Conservation (phyloP, 768 basidiomycete species). For the Candolleomyces eurysporus region DNA sequence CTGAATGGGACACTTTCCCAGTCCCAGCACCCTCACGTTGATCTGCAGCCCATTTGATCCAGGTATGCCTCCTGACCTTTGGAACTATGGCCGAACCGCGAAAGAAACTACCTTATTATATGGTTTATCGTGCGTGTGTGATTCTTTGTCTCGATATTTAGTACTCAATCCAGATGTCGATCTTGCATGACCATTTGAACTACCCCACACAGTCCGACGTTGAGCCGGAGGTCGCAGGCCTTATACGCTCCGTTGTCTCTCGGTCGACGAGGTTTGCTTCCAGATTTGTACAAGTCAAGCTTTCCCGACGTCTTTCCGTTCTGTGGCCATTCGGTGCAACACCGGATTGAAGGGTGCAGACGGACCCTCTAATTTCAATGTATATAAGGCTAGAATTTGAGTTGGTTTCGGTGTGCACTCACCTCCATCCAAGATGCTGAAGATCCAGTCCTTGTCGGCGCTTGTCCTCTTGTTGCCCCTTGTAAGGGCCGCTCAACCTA, state of each 20-base stretch:
- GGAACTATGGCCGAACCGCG: no score
- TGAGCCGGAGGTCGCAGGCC: neutral
- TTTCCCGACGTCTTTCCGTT: conserved; percentile 28
- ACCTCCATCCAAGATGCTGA: conserved; percentile 37
- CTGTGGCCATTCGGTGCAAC: conserved; percentile 28
- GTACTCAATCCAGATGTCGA: neutral
- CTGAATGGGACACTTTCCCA: neutral
- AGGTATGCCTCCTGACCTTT: no score
- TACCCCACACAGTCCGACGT: neutral
- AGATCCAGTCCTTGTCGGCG: conserved; percentile 37
- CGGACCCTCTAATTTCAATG: neutral
- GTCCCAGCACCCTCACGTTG: neutral
- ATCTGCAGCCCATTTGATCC: no score
- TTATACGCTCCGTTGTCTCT: neutral
- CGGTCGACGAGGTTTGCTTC: neutral
- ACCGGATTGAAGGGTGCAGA: conserved; percentile 30
- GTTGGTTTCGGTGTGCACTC: neutral
- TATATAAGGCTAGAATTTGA: neutral
- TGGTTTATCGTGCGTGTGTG: no score
- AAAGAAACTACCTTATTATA: no score
- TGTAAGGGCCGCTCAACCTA: conserved; percentile 38
- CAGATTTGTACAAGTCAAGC: neutral
- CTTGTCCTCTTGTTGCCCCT: conserved; percentile 27
- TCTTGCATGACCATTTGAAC: no score
- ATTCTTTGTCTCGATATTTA: no score